phyloP scores from a whole-genome alignment of 352 stramenopile species.

The Pythium brassicae region DNA sequence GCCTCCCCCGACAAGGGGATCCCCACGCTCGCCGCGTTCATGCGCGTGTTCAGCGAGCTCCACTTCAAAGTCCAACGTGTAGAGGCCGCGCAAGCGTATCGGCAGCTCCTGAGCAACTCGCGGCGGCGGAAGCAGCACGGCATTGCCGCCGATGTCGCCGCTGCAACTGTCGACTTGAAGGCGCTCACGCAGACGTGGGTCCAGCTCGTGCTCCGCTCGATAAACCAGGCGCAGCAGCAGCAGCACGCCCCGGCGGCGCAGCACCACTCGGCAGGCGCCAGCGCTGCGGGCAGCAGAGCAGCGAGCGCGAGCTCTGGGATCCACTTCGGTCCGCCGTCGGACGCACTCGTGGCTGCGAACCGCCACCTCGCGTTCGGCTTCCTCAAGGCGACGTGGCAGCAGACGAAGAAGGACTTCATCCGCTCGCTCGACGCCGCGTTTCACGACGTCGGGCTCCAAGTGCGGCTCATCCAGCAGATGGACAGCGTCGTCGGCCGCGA shows the following conservation, averaged over 20 bases:
- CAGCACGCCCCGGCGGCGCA: slow-evolving; percentile 12
- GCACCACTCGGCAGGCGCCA: neutral
- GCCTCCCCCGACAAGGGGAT: neutral
- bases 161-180: slow-evolving; percentile 13
- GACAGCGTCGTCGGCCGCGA: slow-evolving; percentile 16
- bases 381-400: slow-evolving; percentile 32
- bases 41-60: slow-evolving; percentile 22
- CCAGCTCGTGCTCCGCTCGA: slow-evolving; percentile 20
- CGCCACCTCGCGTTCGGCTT: slow-evolving; percentile 29
- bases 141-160: neutral
- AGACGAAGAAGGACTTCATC: slow-evolving; percentile 41
- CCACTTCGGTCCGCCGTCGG: slow-evolving; percentile 28
- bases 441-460: slow-evolving; percentile 37
- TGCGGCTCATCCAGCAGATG: slow-evolving; percentile 47
- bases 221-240: slow-evolving; percentile 40
- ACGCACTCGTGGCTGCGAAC: slow-evolving; percentile 23
- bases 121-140: slow-evolving; percentile 1
- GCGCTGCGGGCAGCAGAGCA: neutral
- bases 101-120: slow-evolving; percentile 18
- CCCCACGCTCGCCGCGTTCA: slow-evolving; percentile 21
- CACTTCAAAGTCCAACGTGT: slow-evolving; percentile 26
- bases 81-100: slow-evolving; percentile 31
- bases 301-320: slow-evolving; percentile 12
- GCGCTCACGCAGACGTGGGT: slow-evolving; percentile 28
- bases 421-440: slow-evolving; percentile 29